Evolutionary conservation across 148 eudicot genomes (phyloP).

Genomic region (Rhododendron kiyosumense): DNA sequence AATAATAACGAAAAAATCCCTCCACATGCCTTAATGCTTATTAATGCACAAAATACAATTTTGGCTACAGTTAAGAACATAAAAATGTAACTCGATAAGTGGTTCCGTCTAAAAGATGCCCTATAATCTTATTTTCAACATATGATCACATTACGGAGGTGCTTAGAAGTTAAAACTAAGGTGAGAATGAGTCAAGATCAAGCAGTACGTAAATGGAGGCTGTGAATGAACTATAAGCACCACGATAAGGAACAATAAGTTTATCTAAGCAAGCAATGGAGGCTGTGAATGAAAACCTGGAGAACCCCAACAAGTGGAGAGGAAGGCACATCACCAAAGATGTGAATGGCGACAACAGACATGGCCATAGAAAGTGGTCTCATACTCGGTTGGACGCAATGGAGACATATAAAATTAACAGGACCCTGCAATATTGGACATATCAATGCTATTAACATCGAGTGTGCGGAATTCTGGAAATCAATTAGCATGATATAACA

Average conservation of each 20-base stretch:
- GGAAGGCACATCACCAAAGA: slow-evolving; percentile 95
- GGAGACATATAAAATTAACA: slow-evolving; percentile 83
- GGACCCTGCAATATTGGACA: slow-evolving; percentile 65
- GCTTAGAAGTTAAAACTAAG: neutral
- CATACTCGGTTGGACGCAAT: slow-evolving; percentile 73
- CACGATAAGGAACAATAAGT: neutral
- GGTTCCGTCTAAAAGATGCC: neutral
- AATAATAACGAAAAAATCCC: neutral
- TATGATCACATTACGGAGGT: neutral
- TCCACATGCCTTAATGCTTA: neutral
- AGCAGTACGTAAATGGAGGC: neutral
- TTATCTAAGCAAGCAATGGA: neutral
- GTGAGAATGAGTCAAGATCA: neutral
- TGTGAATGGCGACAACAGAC: slow-evolving; percentile 83
- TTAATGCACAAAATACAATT: neutral
- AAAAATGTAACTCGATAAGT: neutral
- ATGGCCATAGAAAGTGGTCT: slow-evolving; percentile 97
- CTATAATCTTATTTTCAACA: neutral
- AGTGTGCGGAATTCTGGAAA: neutral
- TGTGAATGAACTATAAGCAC: no score
- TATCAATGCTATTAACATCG: neutral
- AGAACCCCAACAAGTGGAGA: slow-evolving; percentile 94
- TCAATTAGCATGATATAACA: neutral
- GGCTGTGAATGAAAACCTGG: slow-evolving; percentile 45
- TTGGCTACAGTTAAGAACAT: neutral